A percentile compares a stretch with the other conserved stretches of the same genome.
These are phyloP conservation scores for Curvularia hawaiiensis DNA, from an alignment of 2,329 filamentous ascomycete species.

Conservation along the genomic window DNA sequence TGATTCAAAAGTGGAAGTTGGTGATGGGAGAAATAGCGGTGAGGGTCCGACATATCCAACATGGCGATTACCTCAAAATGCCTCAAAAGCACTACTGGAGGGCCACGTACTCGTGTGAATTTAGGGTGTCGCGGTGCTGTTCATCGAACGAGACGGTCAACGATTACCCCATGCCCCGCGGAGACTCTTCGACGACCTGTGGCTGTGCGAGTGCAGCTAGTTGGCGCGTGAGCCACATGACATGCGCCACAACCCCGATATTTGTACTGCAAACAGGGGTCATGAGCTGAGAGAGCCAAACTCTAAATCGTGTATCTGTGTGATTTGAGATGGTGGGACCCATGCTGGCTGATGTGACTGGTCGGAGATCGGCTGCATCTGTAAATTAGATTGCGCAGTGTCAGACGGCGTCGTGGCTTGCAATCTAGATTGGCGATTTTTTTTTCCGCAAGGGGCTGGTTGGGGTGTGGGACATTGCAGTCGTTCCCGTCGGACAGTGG, in stretches of 20 bases:
- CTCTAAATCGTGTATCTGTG: slow-evolving; percentile 1
- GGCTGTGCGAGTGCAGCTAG: slow-evolving; percentile 4
- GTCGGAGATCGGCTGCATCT: slow-evolving; percentile 16
- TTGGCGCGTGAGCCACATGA: neutral
- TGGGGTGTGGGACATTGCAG: slow-evolving; percentile 7
- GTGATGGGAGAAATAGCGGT: neutral
- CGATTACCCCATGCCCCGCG: neutral
- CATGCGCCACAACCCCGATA: slow-evolving; percentile 17
- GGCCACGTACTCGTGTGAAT: neutral
- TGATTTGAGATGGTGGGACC: slow-evolving; percentile 4
- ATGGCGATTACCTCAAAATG: neutral
- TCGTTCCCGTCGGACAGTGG: slow-evolving; percentile 8
- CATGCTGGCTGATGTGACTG: slow-evolving; percentile 9
- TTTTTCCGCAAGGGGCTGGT: slow-evolving; percentile 6
- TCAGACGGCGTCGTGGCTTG: slow-evolving; percentile 18
- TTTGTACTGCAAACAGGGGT: slow-evolving; percentile 16
- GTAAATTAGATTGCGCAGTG: slow-evolving; percentile 10
- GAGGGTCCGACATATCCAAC: neutral
- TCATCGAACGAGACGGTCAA: neutral
- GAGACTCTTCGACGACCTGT: slow-evolving; percentile 4
- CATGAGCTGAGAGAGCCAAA: slow-evolving; percentile 23
- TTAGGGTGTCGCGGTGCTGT: neutral
- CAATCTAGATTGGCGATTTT: slow-evolving; percentile 20
- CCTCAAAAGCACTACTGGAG: neutral
- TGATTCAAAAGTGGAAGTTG: neutral